Conservation (phyloP, 768 basidiomycete genomes). For the Gloeopeniophorella convolvens region DNA sequence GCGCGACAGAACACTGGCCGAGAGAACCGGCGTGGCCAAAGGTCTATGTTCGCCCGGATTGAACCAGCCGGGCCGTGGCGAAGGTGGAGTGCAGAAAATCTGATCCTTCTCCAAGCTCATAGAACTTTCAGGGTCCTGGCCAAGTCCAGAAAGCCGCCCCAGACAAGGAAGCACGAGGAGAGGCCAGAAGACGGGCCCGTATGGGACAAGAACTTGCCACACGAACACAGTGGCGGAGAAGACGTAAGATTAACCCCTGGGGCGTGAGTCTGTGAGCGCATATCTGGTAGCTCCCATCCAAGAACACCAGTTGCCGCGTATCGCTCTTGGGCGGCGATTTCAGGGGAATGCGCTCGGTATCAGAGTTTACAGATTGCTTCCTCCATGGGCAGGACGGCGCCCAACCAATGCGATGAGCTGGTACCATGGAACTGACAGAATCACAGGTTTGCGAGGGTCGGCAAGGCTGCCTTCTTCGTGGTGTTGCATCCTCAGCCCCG, state of each 20-base stretch:
- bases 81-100: slow-evolving; percentile 8
- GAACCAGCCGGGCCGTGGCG: slow-evolving; percentile 5
- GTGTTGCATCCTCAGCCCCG: too few relatives aligned
- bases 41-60: slow-evolving; percentile 1
- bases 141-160: slow-evolving; percentile 1
- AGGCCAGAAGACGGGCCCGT: neutral
- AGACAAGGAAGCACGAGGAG: neutral
- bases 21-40: neutral
- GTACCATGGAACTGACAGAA: neutral
- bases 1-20: slow-evolving; percentile 1
- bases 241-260: slow-evolving; percentile 1
- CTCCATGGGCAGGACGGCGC: neutral
- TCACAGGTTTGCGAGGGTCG: neutral
- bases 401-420: neutral
- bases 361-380: neutral
- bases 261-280: neutral
- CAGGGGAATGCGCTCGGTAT: neutral
- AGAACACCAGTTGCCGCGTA: neutral
- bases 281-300: slow-evolving; percentile 4
- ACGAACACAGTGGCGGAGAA: neutral
- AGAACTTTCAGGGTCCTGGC: slow-evolving; percentile 12
- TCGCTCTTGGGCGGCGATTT: neutral
- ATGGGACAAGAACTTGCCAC: slow-evolving; percentile 13
- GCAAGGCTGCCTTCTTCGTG: too few relatives aligned
- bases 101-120: slow-evolving; percentile 8